These are phyloP conservation scores for Metschnikowia drakensbergensis DNA, from an alignment of 805 yeast genomes.

Conservation along the genomic window DNA sequence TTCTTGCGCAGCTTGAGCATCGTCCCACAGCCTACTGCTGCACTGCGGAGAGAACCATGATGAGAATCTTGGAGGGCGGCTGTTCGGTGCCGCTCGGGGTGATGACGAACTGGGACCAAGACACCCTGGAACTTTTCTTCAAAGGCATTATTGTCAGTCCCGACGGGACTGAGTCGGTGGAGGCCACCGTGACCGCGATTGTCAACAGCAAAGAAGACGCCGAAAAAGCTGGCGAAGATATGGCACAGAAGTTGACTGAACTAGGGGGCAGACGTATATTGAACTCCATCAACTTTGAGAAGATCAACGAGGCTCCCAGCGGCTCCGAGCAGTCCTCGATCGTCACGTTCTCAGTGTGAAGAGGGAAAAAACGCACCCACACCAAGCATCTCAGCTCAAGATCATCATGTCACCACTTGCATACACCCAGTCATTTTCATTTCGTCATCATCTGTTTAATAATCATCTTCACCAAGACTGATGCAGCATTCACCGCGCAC, in stretches of 20 bases:
- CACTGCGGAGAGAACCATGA: constrained; percentile 79
- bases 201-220: constrained; percentile 58
- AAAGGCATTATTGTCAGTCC: constrained; percentile 78
- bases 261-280: constrained; percentile 82
- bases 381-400: not conserved
- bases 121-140: constrained; percentile 45
- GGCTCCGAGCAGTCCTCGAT: constrained; percentile 5
- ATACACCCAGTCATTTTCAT: constrained; percentile 3
- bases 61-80: constrained; percentile 92
- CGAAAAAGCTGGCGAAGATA: constrained; percentile 58
- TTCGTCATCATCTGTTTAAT: constrained; percentile 4
- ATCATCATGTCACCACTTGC: constrained; percentile 3
- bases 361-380: not conserved
- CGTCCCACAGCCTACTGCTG: constrained; percentile 68
- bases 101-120: constrained; percentile 48
- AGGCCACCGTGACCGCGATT: constrained; percentile 41
- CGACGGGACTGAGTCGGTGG: constrained; percentile 72
- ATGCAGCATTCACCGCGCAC: constrained; percentile 3
- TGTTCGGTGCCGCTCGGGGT: constrained; percentile 98
- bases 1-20: constrained; percentile 66
- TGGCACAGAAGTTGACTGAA: constrained; percentile 64
- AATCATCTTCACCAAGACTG: not conserved
- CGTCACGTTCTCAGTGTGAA: constrained; percentile 3
- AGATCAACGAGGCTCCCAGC: constrained; percentile 43
- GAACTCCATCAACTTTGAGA: constrained; percentile 72